These are phyloP conservation scores for Suillus tomentosus DNA, from an alignment of 768 basidiomycete species.

Conservation along the genomic window DNA sequence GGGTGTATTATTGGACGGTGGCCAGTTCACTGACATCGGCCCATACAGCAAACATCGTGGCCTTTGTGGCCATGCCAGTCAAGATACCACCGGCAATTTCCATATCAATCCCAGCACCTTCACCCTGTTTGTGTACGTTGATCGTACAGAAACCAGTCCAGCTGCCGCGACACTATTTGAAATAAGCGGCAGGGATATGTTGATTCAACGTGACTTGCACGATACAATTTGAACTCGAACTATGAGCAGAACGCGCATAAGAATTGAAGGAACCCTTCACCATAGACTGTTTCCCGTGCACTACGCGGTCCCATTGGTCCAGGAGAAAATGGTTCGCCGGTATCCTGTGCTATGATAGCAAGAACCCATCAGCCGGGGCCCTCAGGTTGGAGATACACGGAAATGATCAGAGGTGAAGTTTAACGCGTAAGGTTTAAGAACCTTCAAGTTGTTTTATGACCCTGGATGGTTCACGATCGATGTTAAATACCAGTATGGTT, in stretches of 20 bases:
- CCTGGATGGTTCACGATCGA: neutral
- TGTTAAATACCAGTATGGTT: neutral
- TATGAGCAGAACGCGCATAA: neutral
- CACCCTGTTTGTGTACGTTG: neutral
- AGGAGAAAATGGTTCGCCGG: neutral
- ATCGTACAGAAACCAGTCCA: neutral
- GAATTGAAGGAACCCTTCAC: neutral
- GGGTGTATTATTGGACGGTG: neutral
- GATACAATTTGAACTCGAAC: neutral
- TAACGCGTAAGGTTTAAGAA: neutral
- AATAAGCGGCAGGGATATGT: neutral
- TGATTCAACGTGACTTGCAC: neutral
- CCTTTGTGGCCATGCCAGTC: neutral
- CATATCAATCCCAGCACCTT: neutral
- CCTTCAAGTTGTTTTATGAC: neutral
- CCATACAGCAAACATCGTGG: neutral
- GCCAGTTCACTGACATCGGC: neutral
- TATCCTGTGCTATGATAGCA: neutral
- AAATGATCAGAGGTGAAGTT: slow-evolving; percentile 4
- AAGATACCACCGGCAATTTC: neutral
- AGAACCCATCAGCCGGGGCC: neutral
- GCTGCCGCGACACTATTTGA: too few relatives aligned
- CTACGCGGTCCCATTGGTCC: neutral
- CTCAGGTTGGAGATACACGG: too few relatives aligned
- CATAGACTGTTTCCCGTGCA: neutral